Base-by-base conservation (phyloP, 768 basidiomycete genomes). In the Multifurca ochricompacta region DNA sequence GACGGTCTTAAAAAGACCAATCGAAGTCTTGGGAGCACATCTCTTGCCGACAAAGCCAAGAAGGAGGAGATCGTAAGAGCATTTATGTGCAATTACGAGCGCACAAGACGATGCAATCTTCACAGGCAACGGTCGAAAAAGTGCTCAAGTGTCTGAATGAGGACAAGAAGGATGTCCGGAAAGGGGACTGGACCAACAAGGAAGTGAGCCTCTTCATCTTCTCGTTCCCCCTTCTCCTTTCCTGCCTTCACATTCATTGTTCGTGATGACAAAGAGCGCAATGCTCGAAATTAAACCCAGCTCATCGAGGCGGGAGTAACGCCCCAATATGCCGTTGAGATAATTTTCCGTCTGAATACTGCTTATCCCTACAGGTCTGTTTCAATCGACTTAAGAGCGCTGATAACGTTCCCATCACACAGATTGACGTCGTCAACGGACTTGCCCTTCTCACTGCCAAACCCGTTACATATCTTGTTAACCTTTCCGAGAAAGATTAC, bases 381-480 rank as follows among this genome's bases (percentile, higher is more conserved):
- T 34, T 16, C 16, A 32, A 25, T 41, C 31, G 18, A 10, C 19
- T 19, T n/a, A n/a, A 27, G 32, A 40, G 19, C 39, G n/a, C 37
- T 35, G 23, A 57, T 14, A 11, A 21, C 23, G 7, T 45, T 31
- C 7, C 27, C n/a, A 19, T 34, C 27, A 19, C 28, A 18, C 28
- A 95, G 91, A 84, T 95, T 60, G 92, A 94, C 60, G 82, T 91
- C 52, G 84, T 96, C 69, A 96, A 96, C 70, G 70, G 80, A 41
- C 82, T 99, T 54, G 79, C 83, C 62, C 83, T 99, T 23, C 79
- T 99, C 51, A 98, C 95, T 16, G 94, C 96, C 50, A 97, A 97
- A 68, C 90, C 95, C 31, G 91, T 98, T 58, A 96, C 88, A 47
- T 99, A 99, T 73, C 86, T 99, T 46, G 93, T 97, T 73, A 99